Evolutionary conservation across 2,329 filamentous ascomycete genomes (phyloP), one percentile per base, ranked within the genome.

Genomic region (Periconia sp.): DNA sequence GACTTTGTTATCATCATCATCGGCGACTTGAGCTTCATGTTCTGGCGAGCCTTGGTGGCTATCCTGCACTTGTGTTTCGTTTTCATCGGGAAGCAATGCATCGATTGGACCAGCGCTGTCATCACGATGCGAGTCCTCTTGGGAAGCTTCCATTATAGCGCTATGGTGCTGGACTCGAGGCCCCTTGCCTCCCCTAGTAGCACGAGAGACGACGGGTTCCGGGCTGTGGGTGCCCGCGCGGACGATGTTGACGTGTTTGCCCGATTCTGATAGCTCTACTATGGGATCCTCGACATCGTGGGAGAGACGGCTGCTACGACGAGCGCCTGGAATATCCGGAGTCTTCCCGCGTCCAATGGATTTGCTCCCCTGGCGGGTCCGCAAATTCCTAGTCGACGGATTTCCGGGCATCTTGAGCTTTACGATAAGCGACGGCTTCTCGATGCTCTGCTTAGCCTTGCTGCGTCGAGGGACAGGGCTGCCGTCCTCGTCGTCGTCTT

Each of bases 271-370:
- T 31, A 85, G 68, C 12, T 78, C 80, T 32, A 83, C 69, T 11
- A 85, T 75, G 23, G 80, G 76, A 24, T 79, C 77, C 18, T 79
- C 76, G 4, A 78, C 71, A 50, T 82, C 80, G 48, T 82, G 80
- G 17, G 78, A 82, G 13, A 82, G 73, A 32, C 83, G 81, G 59
- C 80, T 83, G 50, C 77, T 83, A 48, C 81, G 76, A 50, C 83
- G 72, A 26, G 69, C 72, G 21, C 63, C 66, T 1, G 54, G 59
- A 12, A 58, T 51, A 46, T 72, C 56, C 48, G 67, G 66, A 8
- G 71, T 70, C 37, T 57, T 65, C n/a, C 69, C 70, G 19, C 70
- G 68, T 13, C 53, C n/a, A 23, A 61, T 46, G 8, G 65, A 63
- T 34, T 70, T 70, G 43, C 71, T 71, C 22, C 70, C 68, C n/a